Evolutionary conservation across 2,329 filamentous ascomycete genomes (phyloP), one percentile per base, ranked within the genome.

Genomic region (Thelonectria olida): DNA sequence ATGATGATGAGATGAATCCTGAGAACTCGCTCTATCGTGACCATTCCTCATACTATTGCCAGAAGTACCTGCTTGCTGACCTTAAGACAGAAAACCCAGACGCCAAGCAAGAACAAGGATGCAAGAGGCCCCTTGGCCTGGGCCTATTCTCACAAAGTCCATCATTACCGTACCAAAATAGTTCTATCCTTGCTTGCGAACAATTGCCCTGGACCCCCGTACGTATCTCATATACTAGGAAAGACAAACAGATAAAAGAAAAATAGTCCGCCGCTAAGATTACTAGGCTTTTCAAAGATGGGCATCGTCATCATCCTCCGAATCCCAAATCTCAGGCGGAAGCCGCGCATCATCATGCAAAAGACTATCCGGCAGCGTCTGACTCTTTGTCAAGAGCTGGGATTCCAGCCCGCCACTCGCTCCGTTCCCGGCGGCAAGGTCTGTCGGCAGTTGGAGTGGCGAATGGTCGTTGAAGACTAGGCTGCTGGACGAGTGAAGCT

Each of bases 311-410:
- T 72, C 71, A 5, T 75, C 74, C 8, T 80, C 76, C 38, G 75
- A 80, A 62, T 79, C 78, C 73, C 72, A 78, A 28, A 79, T 75
- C 58, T 74, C 74, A 13, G 70, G 71, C 5, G 74, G 74, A 22
- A 67, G 67, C 38, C 71, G 63, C 22, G 63, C 68, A 25, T 76
- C 75, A 28, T 81, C 80, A 27, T 71, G 65, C 7, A 82, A 20
- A 56, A 83, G 72, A 59, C 80, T 82, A 42, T 82, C 80, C 3
- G 85, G 81, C 58, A 88, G 72, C 75, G 85, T 80, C 72, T 86
- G 84, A 62, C 84, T 86, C 66, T 78, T 80, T 2, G 81, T 80
- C 58, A 82, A 69, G 17, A 86, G 75, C 71, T 88, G 82, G 8
- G 83, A 84, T 17, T 45, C 42, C 22, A 3, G 5, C n/a, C 25